A percentile compares a stretch with the other conserved stretches of the same genome.
Evolutionary conservation across 192 early-diverging fungal species (phyloP).

Genomic region (Coemansia sp.): DNA sequence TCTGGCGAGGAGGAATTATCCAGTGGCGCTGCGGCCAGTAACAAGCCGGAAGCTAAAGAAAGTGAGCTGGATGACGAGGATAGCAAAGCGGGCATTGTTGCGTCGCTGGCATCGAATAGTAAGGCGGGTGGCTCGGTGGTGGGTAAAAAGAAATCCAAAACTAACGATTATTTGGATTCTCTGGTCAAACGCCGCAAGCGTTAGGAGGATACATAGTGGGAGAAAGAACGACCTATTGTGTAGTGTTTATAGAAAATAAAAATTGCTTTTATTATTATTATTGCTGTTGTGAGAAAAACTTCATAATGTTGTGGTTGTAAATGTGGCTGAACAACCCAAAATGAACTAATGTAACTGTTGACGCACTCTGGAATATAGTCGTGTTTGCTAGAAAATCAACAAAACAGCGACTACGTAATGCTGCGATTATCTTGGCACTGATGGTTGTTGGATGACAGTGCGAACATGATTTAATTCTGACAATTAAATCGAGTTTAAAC

Average conservation of each 20-base stretch:
- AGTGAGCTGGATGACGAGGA: slow-evolving; percentile 12
- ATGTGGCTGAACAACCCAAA: neutral
- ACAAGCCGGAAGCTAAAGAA: neutral
- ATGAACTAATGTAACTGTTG: neutral
- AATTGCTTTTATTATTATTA: no score
- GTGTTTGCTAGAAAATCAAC: neutral
- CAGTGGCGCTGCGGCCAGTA: neutral
- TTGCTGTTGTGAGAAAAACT: no score
- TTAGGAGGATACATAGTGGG: slow-evolving; percentile 4
- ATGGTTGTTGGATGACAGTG: no score
- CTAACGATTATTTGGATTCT: slow-evolving; percentile 28
- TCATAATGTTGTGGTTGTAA: neutral
- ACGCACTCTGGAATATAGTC: neutral
- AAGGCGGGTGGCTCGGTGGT: neutral
- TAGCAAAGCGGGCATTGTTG: slow-evolving; percentile 14
- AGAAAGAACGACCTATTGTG: no score
- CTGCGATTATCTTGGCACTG: neutral
- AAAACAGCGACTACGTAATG: neutral
- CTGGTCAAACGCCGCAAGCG: slow-evolving; percentile 24
- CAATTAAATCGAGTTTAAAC: no score
- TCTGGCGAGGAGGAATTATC: neutral
- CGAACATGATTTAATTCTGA: no score
- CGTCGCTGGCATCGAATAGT: neutral
- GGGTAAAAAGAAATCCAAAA: slow-evolving; percentile 26
- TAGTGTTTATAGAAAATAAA: no score